A percentile compares a stretch with the other conserved stretches of the same genome.
Evolutionary conservation across 2,329 filamentous ascomycete species (phyloP).

Genomic region (Chaetomium sp.): DNA sequence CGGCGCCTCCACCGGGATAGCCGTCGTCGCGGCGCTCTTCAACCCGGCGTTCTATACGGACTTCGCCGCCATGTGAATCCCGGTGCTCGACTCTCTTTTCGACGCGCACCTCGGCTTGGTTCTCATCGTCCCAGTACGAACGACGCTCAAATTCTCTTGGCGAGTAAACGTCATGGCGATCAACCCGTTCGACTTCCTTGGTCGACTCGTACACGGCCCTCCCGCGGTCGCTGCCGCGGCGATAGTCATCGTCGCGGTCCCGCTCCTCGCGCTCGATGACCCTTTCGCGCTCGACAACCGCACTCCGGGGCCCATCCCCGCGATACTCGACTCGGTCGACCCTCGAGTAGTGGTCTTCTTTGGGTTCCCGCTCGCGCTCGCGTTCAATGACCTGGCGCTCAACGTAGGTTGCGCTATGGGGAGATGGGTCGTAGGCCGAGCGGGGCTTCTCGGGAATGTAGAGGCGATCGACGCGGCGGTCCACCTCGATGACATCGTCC

Average conservation of each 20-base stretch:
- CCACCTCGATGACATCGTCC: conserved; percentile 47
- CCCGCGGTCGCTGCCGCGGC: conserved; percentile 40
- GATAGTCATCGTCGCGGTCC: conserved; percentile 44
- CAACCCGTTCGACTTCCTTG: conserved; percentile 48
- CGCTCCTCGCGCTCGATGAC: conserved; percentile 38
- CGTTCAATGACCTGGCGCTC: conserved; percentile 40
- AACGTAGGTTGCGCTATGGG: conserved; percentile 36
- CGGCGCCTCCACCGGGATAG: conserved; percentile 38
- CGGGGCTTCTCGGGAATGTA: conserved; percentile 54
- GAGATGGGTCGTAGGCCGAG: conserved; percentile 51
- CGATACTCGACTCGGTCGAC: conserved; percentile 37
- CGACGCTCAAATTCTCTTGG: conserved; percentile 40
- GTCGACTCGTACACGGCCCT: conserved; percentile 48
- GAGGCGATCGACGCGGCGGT: conserved; percentile 46
- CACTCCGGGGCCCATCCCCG: conserved; percentile 28
- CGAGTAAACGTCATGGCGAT: conserved; percentile 37
- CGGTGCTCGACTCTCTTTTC: conserved; percentile 48
- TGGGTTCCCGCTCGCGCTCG: conserved; percentile 35
- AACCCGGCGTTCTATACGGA: conserved; percentile 57
- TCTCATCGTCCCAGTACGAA: conserved; percentile 42
- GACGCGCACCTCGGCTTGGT: conserved; percentile 47
- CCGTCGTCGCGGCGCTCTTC: conserved; percentile 53
- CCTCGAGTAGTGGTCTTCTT: conserved; percentile 35
- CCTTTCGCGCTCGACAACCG: conserved; percentile 29
- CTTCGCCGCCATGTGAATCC: conserved; percentile 49